phyloP scores from a whole-genome alignment of 768 basidiomycete genomes.

The Phlebiopsis flavidoalba region DNA sequence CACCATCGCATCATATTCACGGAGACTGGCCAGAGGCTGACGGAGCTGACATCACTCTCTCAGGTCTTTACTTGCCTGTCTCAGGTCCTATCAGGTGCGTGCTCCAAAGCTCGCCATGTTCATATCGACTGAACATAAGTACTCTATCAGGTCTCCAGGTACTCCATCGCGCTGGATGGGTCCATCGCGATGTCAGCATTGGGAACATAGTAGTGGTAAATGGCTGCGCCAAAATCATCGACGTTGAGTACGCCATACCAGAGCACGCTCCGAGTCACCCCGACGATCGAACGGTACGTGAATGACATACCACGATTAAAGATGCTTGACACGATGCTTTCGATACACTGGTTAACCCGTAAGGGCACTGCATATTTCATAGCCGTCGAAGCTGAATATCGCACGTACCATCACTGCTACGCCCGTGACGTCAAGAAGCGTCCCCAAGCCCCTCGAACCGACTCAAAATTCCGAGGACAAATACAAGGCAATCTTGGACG shows the following conservation, averaged over 20 bases:
- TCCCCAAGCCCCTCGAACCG: neutral
- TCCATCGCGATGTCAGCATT: conserved; percentile 14
- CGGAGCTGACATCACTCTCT: neutral
- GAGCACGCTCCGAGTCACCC: neutral
- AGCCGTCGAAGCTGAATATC: neutral
- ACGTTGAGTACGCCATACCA: conserved; percentile 13
- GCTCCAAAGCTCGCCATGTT: neutral
- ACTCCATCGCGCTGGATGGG: conserved; percentile 12
- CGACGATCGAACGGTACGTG: neutral
- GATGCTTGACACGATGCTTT: neutral
- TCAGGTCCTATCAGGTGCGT: neutral
- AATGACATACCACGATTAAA: neutral
- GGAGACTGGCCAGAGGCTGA: neutral
- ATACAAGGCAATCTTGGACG: too few species aligned
- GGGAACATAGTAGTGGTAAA: conserved; percentile 10
- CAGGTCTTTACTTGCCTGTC: neutral
- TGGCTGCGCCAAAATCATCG: conserved; percentile 1
- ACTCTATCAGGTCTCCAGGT: conserved; percentile 1
- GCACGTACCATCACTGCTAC: too few species aligned
- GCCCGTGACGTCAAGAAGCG: neutral
- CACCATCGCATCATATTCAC: neutral
- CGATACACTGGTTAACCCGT: too few species aligned
- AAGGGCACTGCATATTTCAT: conserved; percentile 8
- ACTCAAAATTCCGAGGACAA: too few species aligned
- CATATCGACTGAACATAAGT: neutral